These are phyloP conservation scores for Geranium brycei DNA, from an alignment of 345 rosid genomes.

Conservation along the genomic window DNA sequence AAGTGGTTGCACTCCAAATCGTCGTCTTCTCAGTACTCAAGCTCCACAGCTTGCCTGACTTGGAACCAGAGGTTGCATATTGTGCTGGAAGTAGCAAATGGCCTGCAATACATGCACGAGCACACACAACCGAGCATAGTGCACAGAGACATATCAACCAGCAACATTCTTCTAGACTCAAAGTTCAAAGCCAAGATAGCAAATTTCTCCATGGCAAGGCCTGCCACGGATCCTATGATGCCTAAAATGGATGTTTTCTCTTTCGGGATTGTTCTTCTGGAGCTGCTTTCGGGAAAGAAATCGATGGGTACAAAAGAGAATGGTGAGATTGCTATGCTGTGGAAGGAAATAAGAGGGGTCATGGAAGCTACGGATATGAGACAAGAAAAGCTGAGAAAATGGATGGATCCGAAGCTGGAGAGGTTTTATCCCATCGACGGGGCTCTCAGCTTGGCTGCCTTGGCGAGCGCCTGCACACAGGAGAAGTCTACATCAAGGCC, in stretches of 20 bases:
- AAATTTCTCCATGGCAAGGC: conserved; percentile 39
- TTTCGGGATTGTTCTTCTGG: conserved; percentile 43
- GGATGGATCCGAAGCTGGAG: conserved; percentile 50
- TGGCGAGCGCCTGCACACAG: conserved; percentile 40
- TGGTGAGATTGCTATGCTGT: conserved; percentile 29
- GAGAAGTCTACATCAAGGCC: conserved; percentile 41
- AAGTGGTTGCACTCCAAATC: conserved; percentile 34
- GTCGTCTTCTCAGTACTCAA: conserved; percentile 8
- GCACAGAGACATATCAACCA: conserved; percentile 39
- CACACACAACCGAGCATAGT: conserved; percentile 43
- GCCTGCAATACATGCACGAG: conserved; percentile 53
- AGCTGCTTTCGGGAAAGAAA: conserved; percentile 48
- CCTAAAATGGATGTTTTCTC: conserved; percentile 46
- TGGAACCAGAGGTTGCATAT: conserved; percentile 43
- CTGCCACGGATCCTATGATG: conserved; percentile 17
- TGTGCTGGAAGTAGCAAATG: conserved; percentile 51
- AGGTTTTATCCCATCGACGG: conserved; percentile 32
- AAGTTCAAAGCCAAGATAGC: conserved; percentile 45
- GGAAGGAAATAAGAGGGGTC: conserved; percentile 29
- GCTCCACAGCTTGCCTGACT: conserved; percentile 16
- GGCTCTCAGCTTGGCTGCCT: conserved; percentile 32
- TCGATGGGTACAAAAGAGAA: conserved; percentile 32
- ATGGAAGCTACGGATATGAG: conserved; percentile 25
- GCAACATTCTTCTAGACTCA: conserved; percentile 44
- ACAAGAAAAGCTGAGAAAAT: conserved; percentile 25